A percentile compares a stretch with the other conserved stretches of the same genome.
Conservation (phyloP, 1,284 basidiomycete genomes). For the Phylloboletellus chloephorus region DNA sequence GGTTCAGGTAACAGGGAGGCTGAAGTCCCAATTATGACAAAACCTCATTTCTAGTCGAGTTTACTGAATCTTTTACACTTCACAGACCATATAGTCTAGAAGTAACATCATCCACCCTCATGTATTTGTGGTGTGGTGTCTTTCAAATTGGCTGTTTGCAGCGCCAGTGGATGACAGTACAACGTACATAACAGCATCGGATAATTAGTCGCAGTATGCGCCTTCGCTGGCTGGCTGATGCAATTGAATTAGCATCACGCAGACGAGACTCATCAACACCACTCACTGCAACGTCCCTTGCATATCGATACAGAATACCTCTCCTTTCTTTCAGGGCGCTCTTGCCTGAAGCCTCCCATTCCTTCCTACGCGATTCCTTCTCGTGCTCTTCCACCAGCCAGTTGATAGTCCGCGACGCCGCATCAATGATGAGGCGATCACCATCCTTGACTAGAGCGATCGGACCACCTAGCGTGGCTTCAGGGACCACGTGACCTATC, state of each 20-base stretch:
- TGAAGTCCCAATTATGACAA: no score
- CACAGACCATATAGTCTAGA: no score
- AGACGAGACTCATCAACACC: constrained; percentile 1
- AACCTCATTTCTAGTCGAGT: no score
- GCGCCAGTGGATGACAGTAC: no score
- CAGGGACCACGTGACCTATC: constrained; percentile 84
- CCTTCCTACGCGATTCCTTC: constrained; percentile 59
- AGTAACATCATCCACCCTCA: no score
- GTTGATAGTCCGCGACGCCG: constrained; percentile 72
- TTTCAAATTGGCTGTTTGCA: no score
- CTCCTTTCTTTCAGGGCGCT: constrained; percentile 64
- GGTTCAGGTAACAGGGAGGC: no score
- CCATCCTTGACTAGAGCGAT: constrained; percentile 94
- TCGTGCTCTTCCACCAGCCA: constrained; percentile 83
- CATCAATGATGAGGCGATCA: constrained; percentile 80
- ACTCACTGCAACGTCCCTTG: constrained; percentile 75
- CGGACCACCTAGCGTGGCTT: constrained; percentile 89
- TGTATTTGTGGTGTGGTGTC: no score
- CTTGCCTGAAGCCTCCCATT: constrained; percentile 68
- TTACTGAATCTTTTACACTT: no score
- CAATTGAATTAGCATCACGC: constrained; percentile 12
- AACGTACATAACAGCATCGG: not conserved
- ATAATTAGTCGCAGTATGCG: constrained; percentile 66
- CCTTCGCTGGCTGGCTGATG: constrained; percentile 66
- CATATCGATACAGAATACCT: constrained; percentile 70